Evolutionary conservation across 2,329 filamentous ascomycete genomes (phyloP).

Genomic region (Metarhizium robertsii): DNA sequence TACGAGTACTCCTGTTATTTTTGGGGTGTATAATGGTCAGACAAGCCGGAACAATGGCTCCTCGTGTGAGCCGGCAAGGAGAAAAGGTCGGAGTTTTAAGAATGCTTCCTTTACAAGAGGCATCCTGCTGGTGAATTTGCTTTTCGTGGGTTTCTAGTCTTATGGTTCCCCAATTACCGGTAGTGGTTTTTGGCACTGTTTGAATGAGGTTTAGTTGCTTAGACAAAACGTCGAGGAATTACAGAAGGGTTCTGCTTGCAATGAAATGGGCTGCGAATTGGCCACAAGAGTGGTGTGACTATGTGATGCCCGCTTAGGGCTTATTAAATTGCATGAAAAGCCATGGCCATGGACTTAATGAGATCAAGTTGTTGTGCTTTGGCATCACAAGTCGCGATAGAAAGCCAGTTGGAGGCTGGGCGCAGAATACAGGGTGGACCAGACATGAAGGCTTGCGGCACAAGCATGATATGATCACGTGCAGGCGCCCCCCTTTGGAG

Average conservation of each 20-base stretch:
- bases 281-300: no score
- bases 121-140: background rate
- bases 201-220: background rate
- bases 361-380: no score
- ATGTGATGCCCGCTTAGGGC: no score
- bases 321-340: no score
- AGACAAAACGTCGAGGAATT: background rate
- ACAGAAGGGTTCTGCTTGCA: background rate
- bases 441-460: no score
- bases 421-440: no score
- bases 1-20: background rate
- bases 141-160: background rate
- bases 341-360: no score
- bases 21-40: background rate
- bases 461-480: no score
- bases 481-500: no score
- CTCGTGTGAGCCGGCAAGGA: background rate
- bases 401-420: no score
- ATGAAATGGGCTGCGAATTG: background rate
- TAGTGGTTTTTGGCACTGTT: constrained; percentile 4
- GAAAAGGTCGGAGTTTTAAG: background rate
- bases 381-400: no score
- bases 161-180: background rate
- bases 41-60: background rate
- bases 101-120: background rate